Evolutionary conservation across 2,329 filamentous ascomycete species (phyloP).

Genomic region (Botrytis cinerea): DNA sequence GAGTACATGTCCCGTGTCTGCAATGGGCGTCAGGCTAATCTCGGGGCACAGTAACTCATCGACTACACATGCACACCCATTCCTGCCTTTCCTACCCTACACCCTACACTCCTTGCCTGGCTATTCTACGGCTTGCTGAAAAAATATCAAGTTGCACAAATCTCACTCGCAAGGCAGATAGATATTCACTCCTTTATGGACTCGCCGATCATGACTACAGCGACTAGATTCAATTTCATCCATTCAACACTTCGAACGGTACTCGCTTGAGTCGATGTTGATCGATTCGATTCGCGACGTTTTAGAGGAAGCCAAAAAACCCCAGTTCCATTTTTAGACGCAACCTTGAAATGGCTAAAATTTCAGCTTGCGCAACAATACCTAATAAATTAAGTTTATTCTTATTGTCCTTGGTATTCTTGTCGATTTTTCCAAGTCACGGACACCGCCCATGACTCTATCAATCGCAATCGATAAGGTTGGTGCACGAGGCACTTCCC

Average conservation of each 20-base stretch:
- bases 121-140: neutral
- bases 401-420: neutral
- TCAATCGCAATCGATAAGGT: slow-evolving; percentile 7
- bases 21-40: slow-evolving; percentile 7
- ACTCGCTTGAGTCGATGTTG: neutral
- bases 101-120: neutral
- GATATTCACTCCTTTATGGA: neutral
- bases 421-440: neutral
- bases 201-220: neutral
- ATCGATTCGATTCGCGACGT: too few species aligned
- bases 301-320: neutral
- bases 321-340: neutral
- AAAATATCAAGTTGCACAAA: neutral
- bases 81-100: neutral
- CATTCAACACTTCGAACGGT: neutral
- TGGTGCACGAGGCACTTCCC: slow-evolving; percentile 5
- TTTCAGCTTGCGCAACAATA: slow-evolving; percentile 1
- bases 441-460: neutral
- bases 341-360: neutral
- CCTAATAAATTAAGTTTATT: neutral
- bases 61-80: slow-evolving; percentile 10
- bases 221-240: neutral
- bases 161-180: slow-evolving; percentile 15
- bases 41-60: slow-evolving; percentile 8
- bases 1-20: slow-evolving; percentile 16